Conservation (phyloP, 129 eudicot species). For the Saussurea involucrata region DNA sequence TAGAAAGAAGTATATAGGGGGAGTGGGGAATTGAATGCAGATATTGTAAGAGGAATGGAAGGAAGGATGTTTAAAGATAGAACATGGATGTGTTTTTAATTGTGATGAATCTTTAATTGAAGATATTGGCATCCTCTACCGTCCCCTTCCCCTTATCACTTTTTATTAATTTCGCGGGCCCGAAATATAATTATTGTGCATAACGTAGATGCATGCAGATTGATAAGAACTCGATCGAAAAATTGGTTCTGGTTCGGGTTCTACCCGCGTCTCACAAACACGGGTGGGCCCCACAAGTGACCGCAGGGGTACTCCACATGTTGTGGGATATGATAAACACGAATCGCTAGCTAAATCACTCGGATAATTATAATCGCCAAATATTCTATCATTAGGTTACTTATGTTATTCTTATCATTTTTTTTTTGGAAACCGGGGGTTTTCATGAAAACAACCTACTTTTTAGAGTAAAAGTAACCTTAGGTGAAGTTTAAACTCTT, state of each 20-base stretch:
- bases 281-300: background rate
- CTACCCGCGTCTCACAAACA: background rate
- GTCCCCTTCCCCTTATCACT: conserved; percentile 57
- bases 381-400: background rate
- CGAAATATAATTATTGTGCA: background rate
- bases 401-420: too few species aligned
- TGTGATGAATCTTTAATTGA: conserved; percentile 49
- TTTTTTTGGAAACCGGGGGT: too few species aligned
- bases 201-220: conserved; percentile 33
- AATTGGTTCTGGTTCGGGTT: background rate
- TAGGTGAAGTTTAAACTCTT: too few species aligned
- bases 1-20: conserved; percentile 3
- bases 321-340: background rate
- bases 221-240: background rate
- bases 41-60: conserved; percentile 41
- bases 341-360: background rate
- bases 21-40: conserved; percentile 48
- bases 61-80: conserved; percentile 46
- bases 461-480: background rate
- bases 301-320: background rate
- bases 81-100: conserved; percentile 80
- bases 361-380: background rate
- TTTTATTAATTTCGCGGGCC: conserved; percentile 36
- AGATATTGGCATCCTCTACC: conserved; percentile 55
- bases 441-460: background rate